Base-by-base conservation (phyloP, 164 flowering plant genomes). In the Nymphaea colorata region DNA sequence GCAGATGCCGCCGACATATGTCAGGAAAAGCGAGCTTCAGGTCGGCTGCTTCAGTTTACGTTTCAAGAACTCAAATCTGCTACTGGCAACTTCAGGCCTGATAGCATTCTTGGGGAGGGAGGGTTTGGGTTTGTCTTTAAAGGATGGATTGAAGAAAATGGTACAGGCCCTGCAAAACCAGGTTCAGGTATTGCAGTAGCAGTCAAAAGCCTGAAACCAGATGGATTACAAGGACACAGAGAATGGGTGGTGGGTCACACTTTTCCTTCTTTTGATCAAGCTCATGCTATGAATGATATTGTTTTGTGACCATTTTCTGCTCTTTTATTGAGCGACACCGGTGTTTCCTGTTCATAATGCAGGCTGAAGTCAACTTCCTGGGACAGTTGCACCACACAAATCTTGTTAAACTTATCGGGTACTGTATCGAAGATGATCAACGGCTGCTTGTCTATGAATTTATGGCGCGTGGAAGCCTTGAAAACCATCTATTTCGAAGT, bases 71-170 rank as follows among this genome's bases (percentile, higher is more conserved):
- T 93, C 25, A 93, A 87, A 80, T 77, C 93, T 4, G 96, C 96
- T 3, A 93, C 98, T 3, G 96, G 98, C 6, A 93, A 90, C 70
- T 90, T 93, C 77, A 79, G 98, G 69, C 98, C 96, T 3, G 98
- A 89, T 70, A 93, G 96, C 72, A 90, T 93, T 68, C 89, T 93
- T 43, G 98, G 98, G 69, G 98, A 93, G 72, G 98, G 98, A 16
- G 98, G 98, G 15, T 93, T 93, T 66, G 98, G 97, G 42, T 93
- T 77, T 77, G 98, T 93, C 18, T 93, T 93, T 79, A 93, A 93
- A 76, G 96, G 98, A 36, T 93, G 98, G 98, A 86, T 93, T 45
- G 98, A 90, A 75, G 96, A 89, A 72, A 90, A 93, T 70, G 86
- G 98, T 25, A 93, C 98, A 12, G 88, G 87, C 4, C 98, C 98